phyloP scores from a whole-genome alignment of 495 filamentous ascomycete genomes.

The Poronia punctata region DNA sequence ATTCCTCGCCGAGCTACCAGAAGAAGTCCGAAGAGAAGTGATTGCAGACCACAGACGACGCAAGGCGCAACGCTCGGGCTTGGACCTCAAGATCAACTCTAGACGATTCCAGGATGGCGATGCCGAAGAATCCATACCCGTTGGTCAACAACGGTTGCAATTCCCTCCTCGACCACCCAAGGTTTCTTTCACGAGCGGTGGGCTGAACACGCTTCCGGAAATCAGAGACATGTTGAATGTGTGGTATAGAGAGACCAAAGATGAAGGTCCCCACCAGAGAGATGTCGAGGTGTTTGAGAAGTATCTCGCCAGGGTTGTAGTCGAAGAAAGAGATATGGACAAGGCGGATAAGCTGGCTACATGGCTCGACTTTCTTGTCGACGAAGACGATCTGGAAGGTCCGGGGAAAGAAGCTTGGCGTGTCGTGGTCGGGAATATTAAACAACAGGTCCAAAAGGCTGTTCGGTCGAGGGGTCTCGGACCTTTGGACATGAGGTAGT shows the following conservation, averaged over 20 bases:
- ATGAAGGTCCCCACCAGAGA: slow-evolving; percentile 64
- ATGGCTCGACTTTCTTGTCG: slow-evolving; percentile 69
- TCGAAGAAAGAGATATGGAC: slow-evolving; percentile 66
- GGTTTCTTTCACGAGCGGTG: slow-evolving; percentile 21
- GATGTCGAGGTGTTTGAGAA: slow-evolving; percentile 65
- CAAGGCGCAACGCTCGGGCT: slow-evolving; percentile 30
- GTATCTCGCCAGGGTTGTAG: slow-evolving; percentile 63
- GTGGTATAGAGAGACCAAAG: slow-evolving; percentile 61
- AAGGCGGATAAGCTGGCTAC: slow-evolving; percentile 61
- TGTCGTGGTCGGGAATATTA: slow-evolving; percentile 47
- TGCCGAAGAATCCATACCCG: slow-evolving; percentile 1
- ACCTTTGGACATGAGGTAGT: slow-evolving; percentile 43
- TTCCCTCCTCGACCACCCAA: slow-evolving; percentile 31
- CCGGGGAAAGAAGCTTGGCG: slow-evolving; percentile 30
- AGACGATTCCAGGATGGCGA: slow-evolving; percentile 9
- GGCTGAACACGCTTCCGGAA: slow-evolving; percentile 19
- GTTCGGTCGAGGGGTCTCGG: slow-evolving; percentile 58
- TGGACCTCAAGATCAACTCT: slow-evolving; percentile 17
- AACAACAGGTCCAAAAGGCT: slow-evolving; percentile 53
- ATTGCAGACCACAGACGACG: slow-evolving; percentile 61
- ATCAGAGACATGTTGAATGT: slow-evolving; percentile 43
- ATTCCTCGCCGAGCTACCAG: slow-evolving; percentile 75
- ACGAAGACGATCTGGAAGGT: slow-evolving; percentile 34
- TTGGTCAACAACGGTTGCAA: slow-evolving; percentile 27
- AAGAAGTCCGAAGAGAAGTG: slow-evolving; percentile 72